phyloP scores from a whole-genome alignment of 1,284 basidiomycete genomes.

The Ganoderma sinense region DNA sequence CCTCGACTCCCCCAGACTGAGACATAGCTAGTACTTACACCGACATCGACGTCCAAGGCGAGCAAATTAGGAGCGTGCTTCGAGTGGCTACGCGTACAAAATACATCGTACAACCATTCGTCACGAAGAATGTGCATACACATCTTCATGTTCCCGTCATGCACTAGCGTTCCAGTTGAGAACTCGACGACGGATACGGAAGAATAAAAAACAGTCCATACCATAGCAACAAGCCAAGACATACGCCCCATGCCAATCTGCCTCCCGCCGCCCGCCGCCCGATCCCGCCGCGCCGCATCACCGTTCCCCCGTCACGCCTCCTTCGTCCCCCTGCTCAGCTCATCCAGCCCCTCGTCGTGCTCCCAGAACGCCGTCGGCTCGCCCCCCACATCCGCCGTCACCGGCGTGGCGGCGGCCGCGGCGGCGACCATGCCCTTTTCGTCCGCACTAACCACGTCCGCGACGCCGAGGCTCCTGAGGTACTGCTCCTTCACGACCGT shows the following conservation, averaged over 20 bases:
- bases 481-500: slow-evolving; percentile 71
- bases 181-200: neutral
- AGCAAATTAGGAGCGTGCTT: neutral
- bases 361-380: slow-evolving; percentile 61
- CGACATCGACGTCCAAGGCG: neutral
- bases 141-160: neutral
- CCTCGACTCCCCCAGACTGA: no score
- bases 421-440: slow-evolving; percentile 27
- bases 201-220: neutral
- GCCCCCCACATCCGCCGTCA: slow-evolving; percentile 31
- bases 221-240: neutral
- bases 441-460: slow-evolving; percentile 34
- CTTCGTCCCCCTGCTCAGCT: slow-evolving; percentile 69
- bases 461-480: slow-evolving; percentile 51
- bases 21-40: no score
- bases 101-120: neutral
- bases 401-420: neutral
- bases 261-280: neutral
- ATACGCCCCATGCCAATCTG: neutral
- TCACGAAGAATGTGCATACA: neutral
- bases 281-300: neutral
- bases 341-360: slow-evolving; percentile 71
- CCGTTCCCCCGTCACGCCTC: slow-evolving; percentile 48
- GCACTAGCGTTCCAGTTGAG: neutral
- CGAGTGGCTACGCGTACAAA: neutral